These are phyloP conservation scores for Entrophospora sp. DNA, from an alignment of 192 early-diverging fungal species.

Conservation along the genomic window DNA sequence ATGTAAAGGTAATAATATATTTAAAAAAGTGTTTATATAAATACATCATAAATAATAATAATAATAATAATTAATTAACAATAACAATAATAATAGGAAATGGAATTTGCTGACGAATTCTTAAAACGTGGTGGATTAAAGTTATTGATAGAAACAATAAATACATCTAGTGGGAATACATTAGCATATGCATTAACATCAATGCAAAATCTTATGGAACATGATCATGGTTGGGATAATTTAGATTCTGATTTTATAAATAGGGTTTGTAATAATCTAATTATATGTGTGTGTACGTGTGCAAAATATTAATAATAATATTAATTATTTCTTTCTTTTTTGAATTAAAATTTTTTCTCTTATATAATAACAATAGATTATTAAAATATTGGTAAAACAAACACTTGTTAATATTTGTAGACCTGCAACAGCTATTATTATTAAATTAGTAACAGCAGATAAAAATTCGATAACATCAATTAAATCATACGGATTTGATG, in stretches of 20 bases:
- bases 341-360: not conserved
- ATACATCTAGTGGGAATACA: conserved; percentile 51
- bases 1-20: conserved; percentile 39
- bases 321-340: not conserved
- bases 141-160: conserved; percentile 50
- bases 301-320: too few species aligned
- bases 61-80: not conserved
- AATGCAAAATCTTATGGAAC: conserved; percentile 55
- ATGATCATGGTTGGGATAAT: conserved; percentile 53
- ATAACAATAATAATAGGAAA: conserved; percentile 33
- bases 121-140: conserved; percentile 44
- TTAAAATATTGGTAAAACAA: conserved; percentile 50
- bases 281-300: too few species aligned
- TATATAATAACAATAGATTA: conserved; percentile 29
- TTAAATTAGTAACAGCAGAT: conserved; percentile 47
- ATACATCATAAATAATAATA: too few species aligned
- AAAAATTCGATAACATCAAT: conserved; percentile 19
- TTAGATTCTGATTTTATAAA: conserved; percentile 42
- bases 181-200: conserved; percentile 62
- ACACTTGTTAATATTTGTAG: conserved; percentile 61
- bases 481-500: conserved; percentile 44
- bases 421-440: conserved; percentile 61
- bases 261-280: too few species aligned
- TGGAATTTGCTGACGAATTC: conserved; percentile 58
- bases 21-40: not conserved